Base-by-base conservation (phyloP, 495 filamentous ascomycete species). In the Podospora didyma region DNA sequence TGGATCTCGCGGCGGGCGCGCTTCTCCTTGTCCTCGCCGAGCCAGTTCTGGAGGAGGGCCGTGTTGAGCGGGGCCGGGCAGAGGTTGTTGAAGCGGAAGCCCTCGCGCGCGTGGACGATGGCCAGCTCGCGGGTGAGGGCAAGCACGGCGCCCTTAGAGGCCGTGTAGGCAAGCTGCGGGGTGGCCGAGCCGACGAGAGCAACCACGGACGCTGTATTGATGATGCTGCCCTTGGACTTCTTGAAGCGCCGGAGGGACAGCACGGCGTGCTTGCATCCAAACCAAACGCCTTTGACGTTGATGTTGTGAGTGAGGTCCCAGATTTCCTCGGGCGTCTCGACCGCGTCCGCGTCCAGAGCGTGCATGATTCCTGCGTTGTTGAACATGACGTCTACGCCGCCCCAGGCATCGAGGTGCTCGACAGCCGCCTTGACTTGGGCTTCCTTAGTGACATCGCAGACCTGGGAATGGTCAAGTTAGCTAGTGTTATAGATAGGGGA, bases 291-390 rank as follows among this genome's bases (percentile, higher is more conserved):
- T 81, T 98, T 98, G 62, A 97, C 94, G 71, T 98, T 98, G 78
- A 97, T 94, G 58, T 80, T 82, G 54, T 95, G 90, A 7, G 94
- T 98, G 54, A 92, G 74, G 66, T 98, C 91, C 94, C 94, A 98
- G 75, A 98, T 91, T 53, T 82, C 83, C 74, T 97, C 91, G 12
- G 89, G 84, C 1, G 91, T 96, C 54, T 84, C 78, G 56, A 95
- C 73, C 20, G 93, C 90, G 71, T 96, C 92, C 58, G 82, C 87
- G 69, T 98, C 94, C 52, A 87, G 78, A 28, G 80, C 82, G 70
- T 97, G 92, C 94, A 98, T 98, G 68, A 98, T 98, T 17, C 94
- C 94, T 0, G 94, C 94, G 68, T 98, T 98, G 82, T 98, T 98
- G 84, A 96, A 98, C 59, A 98, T 89, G 62, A 97, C 79, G 69